Conservation (phyloP, 2,329 filamentous ascomycete species). For the Sclerotinia glacialis region DNA sequence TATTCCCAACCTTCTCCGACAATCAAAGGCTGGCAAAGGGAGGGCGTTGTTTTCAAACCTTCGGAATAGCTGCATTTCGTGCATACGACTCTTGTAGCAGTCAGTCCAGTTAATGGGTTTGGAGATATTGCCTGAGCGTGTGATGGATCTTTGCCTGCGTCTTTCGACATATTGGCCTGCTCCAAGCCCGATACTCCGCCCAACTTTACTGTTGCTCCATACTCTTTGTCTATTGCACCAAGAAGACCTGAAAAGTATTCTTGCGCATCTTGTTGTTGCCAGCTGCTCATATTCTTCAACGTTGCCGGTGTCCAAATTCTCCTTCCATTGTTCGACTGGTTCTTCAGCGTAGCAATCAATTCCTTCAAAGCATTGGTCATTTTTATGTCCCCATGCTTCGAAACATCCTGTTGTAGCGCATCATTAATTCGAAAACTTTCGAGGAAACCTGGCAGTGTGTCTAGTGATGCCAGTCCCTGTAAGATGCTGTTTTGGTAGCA, state of each 20-base stretch:
- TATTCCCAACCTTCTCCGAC: slow-evolving; percentile 65
- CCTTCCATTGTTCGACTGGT: slow-evolving; percentile 66
- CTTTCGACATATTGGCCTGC: slow-evolving; percentile 24
- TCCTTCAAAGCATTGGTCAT: slow-evolving; percentile 45
- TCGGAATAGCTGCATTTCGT: slow-evolving; percentile 82
- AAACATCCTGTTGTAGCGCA: slow-evolving; percentile 23
- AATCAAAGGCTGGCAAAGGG: slow-evolving; percentile 88
- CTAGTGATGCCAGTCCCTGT: slow-evolving; percentile 75
- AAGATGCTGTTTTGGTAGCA: slow-evolving; percentile 98
- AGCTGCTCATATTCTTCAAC: slow-evolving; percentile 89
- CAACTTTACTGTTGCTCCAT: slow-evolving; percentile 49
- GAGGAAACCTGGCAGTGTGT: slow-evolving; percentile 66
- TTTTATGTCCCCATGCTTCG: slow-evolving; percentile 31
- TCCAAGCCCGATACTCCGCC: slow-evolving; percentile 31
- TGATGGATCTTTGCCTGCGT: slow-evolving; percentile 8
- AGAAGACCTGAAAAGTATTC: slow-evolving; percentile 93
- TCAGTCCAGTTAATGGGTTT: slow-evolving; percentile 83
- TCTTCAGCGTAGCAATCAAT: slow-evolving; percentile 68
- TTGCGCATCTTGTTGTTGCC: slow-evolving; percentile 95
- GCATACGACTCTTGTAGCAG: slow-evolving; percentile 87
- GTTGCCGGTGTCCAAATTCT: slow-evolving; percentile 78
- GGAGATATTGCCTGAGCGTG: slow-evolving; percentile 42
- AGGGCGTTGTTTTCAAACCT: slow-evolving; percentile 84
- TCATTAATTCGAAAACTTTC: slow-evolving; percentile 44
- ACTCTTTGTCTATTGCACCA: slow-evolving; percentile 78